Evolutionary conservation across 1,139 yeast genomes (phyloP).

Genomic region (Blastobotrys persicus): DNA sequence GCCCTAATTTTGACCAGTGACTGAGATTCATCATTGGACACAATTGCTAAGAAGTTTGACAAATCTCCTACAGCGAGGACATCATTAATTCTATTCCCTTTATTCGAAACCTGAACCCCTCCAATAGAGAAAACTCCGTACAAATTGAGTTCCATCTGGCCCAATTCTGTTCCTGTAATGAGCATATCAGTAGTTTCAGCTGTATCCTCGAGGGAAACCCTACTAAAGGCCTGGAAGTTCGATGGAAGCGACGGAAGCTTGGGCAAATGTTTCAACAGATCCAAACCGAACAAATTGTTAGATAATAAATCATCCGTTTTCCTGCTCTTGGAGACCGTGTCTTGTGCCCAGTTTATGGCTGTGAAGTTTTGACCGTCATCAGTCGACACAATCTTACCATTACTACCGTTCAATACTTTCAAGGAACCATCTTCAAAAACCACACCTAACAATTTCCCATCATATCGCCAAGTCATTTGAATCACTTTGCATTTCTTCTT

Average conservation of each 20-base stretch:
- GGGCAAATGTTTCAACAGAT: slow-evolving; percentile 39
- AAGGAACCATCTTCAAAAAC: slow-evolving; percentile 47
- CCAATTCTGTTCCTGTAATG: slow-evolving; percentile 26
- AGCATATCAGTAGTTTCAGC: slow-evolving; percentile 20
- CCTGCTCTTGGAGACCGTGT: neutral
- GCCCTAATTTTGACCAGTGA: slow-evolving; percentile 10
- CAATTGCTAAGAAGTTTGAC: slow-evolving; percentile 11
- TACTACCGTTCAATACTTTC: slow-evolving; percentile 50
- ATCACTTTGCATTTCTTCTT: slow-evolving; percentile 16
- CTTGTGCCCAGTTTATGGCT: slow-evolving; percentile 8
- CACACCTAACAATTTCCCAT: slow-evolving; percentile 45
- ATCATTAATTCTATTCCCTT: neutral
- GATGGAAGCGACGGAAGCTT: slow-evolving; percentile 38
- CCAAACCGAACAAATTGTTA: slow-evolving; percentile 20
- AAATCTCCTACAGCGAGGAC: slow-evolving; percentile 9
- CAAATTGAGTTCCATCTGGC: slow-evolving; percentile 25
- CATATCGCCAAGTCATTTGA: slow-evolving; percentile 38
- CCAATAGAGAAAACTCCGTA: slow-evolving; percentile 32
- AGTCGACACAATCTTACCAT: slow-evolving; percentile 37
- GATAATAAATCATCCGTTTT: neutral
- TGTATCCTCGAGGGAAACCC: slow-evolving; percentile 20
- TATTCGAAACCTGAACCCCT: slow-evolving; percentile 13
- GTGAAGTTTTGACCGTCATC: neutral
- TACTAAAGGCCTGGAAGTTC: slow-evolving; percentile 16
- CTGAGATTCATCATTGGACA: neutral